Percentiles rank a stretch among this genome's conserved stretches.
phyloP scores from a whole-genome alignment of 257 asterid genomes.

The Scutellaria baicalensis region DNA sequence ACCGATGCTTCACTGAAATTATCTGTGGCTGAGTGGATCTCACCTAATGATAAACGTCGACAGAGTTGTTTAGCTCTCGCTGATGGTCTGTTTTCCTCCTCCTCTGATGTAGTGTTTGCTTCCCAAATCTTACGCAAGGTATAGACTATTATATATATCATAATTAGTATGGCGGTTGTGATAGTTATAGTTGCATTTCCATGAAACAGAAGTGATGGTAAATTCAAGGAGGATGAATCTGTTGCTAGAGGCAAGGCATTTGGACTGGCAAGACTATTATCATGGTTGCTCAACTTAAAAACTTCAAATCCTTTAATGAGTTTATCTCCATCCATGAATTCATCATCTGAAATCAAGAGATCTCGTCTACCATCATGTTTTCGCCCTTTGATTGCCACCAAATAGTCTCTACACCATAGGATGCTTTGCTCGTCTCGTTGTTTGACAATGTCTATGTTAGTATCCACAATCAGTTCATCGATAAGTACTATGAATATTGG shows the following conservation, averaged over 20 bases:
- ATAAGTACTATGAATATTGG: conserved; percentile 27
- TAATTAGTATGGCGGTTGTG: conserved; percentile 11
- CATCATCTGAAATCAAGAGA: conserved; percentile 27
- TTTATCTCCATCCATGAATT: conserved; percentile 13
- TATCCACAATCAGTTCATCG: conserved; percentile 29
- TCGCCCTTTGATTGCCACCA: conserved; percentile 37
- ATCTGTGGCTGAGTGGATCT: conserved; percentile 32
- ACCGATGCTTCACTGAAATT: conserved; percentile 25
- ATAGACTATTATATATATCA: conserved; percentile 26
- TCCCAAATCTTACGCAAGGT: conserved; percentile 19
- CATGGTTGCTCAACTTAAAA: conserved; percentile 53
- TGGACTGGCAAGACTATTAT: conserved; percentile 39
- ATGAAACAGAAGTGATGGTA: neutral
- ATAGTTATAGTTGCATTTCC: conserved; percentile 24
- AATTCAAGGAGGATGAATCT: neutral
- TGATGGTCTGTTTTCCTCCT: conserved; percentile 21
- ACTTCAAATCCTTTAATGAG: conserved; percentile 43
- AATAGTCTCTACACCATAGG: conserved; percentile 29
- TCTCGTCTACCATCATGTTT: conserved; percentile 30
- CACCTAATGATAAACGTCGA: conserved; percentile 35
- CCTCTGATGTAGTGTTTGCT: conserved; percentile 4
- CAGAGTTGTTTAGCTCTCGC: conserved; percentile 22
- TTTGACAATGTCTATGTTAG: conserved; percentile 18
- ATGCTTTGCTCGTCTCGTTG: conserved; percentile 23
- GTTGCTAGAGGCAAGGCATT: conserved; percentile 12